Evolutionary conservation across 768 basidiomycete species (phyloP).

Genomic region (Auricularia sp.): DNA sequence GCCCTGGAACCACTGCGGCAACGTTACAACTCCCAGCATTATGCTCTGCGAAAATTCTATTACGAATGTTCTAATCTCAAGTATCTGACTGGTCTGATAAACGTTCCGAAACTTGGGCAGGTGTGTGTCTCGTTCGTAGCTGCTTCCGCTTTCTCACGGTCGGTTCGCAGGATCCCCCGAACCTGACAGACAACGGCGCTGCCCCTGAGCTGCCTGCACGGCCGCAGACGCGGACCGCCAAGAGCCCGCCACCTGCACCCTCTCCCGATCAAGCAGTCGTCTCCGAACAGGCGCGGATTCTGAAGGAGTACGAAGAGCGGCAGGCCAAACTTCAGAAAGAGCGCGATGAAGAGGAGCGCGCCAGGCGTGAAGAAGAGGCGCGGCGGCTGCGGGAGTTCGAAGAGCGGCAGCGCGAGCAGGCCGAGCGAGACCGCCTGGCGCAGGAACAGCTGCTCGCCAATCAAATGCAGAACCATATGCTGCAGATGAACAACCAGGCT

Average conservation of each 20-base stretch:
- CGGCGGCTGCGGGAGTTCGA: slow-evolving; percentile 84
- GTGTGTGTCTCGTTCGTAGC: slow-evolving; percentile 30
- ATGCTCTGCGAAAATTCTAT: slow-evolving; percentile 91
- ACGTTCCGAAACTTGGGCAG: slow-evolving; percentile 93
- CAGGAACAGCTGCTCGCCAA: slow-evolving; percentile 65
- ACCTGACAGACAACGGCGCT: slow-evolving; percentile 64
- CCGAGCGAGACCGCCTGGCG: slow-evolving; percentile 76
- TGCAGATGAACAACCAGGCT: slow-evolving; percentile 69
- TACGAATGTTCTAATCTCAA: slow-evolving; percentile 99
- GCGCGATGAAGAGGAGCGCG: slow-evolving; percentile 73
- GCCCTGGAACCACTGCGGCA: slow-evolving; percentile 81
- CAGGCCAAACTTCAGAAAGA: slow-evolving; percentile 78
- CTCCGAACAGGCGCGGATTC: slow-evolving; percentile 84
- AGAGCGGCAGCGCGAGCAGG: slow-evolving; percentile 75
- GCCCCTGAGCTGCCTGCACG: slow-evolving; percentile 82
- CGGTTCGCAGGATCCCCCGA: slow-evolving; percentile 81
- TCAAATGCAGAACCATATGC: slow-evolving; percentile 64
- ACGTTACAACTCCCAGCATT: slow-evolving; percentile 85
- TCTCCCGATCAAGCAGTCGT: slow-evolving; percentile 60
- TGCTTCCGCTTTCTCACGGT: slow-evolving; percentile 4
- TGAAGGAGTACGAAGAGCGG: slow-evolving; percentile 94
- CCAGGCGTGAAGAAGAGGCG: slow-evolving; percentile 64
- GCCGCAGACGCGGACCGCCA: slow-evolving; percentile 44
- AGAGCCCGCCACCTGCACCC: slow-evolving; percentile 55
- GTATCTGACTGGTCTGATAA: slow-evolving; percentile 93